These are phyloP conservation scores for Sclerotinia borealis DNA, from an alignment of 2,329 filamentous ascomycete genomes.

Conservation along the genomic window DNA sequence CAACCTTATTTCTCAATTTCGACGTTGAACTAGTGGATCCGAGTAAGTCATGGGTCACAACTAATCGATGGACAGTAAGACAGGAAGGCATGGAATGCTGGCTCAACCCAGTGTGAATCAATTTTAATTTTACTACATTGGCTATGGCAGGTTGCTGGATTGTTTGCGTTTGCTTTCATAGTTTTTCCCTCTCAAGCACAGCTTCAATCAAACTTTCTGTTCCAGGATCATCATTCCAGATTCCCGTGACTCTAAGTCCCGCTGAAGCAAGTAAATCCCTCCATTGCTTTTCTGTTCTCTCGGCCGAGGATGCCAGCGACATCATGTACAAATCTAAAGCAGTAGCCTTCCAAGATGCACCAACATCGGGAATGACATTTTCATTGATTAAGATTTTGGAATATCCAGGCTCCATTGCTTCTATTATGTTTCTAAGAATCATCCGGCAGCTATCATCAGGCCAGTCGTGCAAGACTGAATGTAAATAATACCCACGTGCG, in stretches of 20 bases:
- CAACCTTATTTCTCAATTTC: slow-evolving; percentile 54
- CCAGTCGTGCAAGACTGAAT: too few species aligned
- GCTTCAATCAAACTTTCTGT: not conserved
- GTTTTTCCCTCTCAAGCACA: not conserved
- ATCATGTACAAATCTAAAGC: too few species aligned
- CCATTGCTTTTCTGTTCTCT: not conserved
- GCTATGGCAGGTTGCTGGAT: not conserved
- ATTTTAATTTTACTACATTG: not conserved
- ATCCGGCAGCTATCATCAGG: too few species aligned
- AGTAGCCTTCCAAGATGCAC: too few species aligned
- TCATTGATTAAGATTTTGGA: too few species aligned
- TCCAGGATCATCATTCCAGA: not conserved
- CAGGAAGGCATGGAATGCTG: not conserved
- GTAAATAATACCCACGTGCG: too few species aligned
- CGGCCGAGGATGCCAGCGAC: not conserved
- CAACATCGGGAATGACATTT: too few species aligned
- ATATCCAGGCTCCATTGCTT: too few species aligned
- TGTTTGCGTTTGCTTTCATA: not conserved
- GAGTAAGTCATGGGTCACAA: not conserved
- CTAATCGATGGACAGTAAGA: not conserved
- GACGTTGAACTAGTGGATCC: not conserved
- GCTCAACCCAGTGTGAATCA: not conserved
- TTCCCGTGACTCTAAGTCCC: not conserved
- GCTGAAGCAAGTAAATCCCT: not conserved
- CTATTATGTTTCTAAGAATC: too few species aligned